A percentile compares a stretch with the other conserved stretches of the same genome.
Conservation (phyloP, 345 rosid genomes). For the Corymbia maculata region DNA sequence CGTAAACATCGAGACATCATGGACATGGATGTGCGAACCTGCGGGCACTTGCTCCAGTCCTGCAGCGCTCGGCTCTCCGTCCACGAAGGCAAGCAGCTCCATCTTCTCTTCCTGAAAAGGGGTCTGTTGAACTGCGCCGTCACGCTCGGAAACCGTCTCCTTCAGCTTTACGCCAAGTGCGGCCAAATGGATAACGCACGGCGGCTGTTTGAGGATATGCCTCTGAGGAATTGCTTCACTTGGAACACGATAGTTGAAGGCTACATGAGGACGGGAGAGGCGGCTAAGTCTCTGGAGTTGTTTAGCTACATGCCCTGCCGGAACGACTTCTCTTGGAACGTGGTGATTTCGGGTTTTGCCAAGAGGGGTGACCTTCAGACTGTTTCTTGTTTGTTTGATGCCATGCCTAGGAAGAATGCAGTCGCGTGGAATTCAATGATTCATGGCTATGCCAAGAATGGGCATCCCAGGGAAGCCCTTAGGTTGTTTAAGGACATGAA, state of each 20-base stretch:
- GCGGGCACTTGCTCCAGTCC: neutral
- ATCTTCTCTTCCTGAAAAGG: constrained; percentile 43
- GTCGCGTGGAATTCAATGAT: constrained; percentile 53
- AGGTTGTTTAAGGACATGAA: constrained; percentile 38
- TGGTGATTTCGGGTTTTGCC: constrained; percentile 46
- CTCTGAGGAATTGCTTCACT: constrained; percentile 40
- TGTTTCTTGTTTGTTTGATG: constrained; percentile 46
- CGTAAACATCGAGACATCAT: neutral
- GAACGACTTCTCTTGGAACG: constrained; percentile 37
- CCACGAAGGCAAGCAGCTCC: constrained; percentile 18
- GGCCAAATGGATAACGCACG: constrained; percentile 29
- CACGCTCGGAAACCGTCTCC: constrained; percentile 44
- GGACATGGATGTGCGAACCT: neutral
- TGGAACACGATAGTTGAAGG: constrained; percentile 5
- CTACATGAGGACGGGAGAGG: neutral
- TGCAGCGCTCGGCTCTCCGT: neutral
- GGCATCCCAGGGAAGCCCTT: constrained; percentile 43
- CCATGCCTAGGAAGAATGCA: constrained; percentile 57
- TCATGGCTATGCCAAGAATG: constrained; percentile 38
- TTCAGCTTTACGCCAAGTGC: constrained; percentile 30
- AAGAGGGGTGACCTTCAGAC: constrained; percentile 39
- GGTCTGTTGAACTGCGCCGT: constrained; percentile 38
- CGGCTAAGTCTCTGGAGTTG: constrained; percentile 28
- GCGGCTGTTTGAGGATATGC: constrained; percentile 67
- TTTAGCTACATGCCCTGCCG: constrained; percentile 57